phyloP scores from a whole-genome alignment of 345 rosid genomes.

The Adansonia digitata region DNA sequence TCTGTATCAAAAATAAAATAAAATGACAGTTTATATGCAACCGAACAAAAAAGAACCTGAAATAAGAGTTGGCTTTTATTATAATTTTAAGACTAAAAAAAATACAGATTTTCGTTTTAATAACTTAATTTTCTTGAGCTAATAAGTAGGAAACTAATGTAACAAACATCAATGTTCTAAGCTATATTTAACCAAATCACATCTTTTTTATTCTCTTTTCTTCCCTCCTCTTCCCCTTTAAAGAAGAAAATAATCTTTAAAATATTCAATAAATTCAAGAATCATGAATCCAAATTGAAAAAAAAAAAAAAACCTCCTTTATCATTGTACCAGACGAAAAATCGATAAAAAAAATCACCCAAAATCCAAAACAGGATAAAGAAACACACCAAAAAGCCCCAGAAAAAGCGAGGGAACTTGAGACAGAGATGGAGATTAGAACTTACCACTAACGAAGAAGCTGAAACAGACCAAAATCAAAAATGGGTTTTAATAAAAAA shows the following conservation, averaged over 20 bases:
- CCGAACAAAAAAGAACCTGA: background rate
- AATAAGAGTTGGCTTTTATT: background rate
- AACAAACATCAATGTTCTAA: background rate
- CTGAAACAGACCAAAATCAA: background rate
- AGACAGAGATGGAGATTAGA: background rate
- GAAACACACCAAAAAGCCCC: background rate
- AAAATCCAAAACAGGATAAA: background rate
- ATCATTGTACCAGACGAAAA: background rate
- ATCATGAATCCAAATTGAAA: background rate
- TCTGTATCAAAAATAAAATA: background rate
- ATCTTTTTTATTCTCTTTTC: background rate
- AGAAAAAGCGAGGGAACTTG: background rate
- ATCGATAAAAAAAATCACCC: background rate
- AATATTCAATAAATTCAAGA: background rate
- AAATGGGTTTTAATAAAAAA: background rate
- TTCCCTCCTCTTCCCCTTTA: background rate
- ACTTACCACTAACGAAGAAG: conserved; percentile 1
- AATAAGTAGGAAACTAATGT: background rate
- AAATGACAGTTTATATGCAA: background rate
- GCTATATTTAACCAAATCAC: background rate
- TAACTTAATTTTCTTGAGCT: background rate
- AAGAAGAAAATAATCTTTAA: background rate
- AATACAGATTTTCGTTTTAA: background rate
- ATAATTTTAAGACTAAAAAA: background rate
- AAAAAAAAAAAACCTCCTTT: background rate